These are phyloP conservation scores for Metarhizium rileyi DNA, from an alignment of 2,329 filamentous ascomycete species.

Conservation along the genomic window DNA sequence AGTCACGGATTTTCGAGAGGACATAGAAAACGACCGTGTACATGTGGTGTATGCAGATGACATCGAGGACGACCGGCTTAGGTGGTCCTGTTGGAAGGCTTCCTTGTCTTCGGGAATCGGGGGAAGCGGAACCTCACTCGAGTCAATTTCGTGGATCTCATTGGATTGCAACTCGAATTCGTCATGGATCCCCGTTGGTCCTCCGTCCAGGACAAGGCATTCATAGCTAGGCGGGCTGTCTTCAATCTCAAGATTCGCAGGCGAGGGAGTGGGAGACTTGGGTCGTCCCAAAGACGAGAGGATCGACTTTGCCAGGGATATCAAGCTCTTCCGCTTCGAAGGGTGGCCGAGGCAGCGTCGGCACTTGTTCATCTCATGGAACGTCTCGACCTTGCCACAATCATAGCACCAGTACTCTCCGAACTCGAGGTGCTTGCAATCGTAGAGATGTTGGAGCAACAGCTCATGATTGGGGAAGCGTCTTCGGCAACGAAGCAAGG, in stretches of 20 bases:
- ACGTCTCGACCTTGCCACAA: conserved; percentile 40
- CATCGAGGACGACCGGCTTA: not conserved
- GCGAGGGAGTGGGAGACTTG: conserved; percentile 20
- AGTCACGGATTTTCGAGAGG: not conserved
- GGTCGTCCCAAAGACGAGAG: conserved; percentile 42
- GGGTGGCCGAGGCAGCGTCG: conserved; percentile 39
- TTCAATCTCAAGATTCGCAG: conserved; percentile 18
- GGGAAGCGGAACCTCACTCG: conserved; percentile 29
- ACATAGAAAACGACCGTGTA: conserved; percentile 1
- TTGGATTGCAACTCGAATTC: conserved; percentile 35
- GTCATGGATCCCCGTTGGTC: conserved; percentile 11
- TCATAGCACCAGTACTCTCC: conserved; percentile 49
- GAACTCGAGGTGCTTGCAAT: conserved; percentile 35
- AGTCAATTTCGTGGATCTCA: conserved; percentile 45
- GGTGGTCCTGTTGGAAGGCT: not conserved
- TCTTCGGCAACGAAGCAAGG: conserved; percentile 40
- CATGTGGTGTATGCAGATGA: not conserved
- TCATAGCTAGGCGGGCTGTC: conserved; percentile 37
- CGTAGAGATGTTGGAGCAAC: conserved; percentile 44
- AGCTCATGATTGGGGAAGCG: conserved; percentile 41
- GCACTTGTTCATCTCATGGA: conserved; percentile 38
- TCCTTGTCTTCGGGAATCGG: conserved; percentile 19
- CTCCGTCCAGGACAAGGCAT: conserved; percentile 24
- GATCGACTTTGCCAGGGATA: conserved; percentile 44
- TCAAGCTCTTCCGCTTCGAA: conserved; percentile 40